A percentile compares a stretch with the other conserved stretches of the same genome.
These are phyloP conservation scores for Actinidia arguta DNA, from an alignment of 179 eudicot genomes.

Conservation along the genomic window DNA sequence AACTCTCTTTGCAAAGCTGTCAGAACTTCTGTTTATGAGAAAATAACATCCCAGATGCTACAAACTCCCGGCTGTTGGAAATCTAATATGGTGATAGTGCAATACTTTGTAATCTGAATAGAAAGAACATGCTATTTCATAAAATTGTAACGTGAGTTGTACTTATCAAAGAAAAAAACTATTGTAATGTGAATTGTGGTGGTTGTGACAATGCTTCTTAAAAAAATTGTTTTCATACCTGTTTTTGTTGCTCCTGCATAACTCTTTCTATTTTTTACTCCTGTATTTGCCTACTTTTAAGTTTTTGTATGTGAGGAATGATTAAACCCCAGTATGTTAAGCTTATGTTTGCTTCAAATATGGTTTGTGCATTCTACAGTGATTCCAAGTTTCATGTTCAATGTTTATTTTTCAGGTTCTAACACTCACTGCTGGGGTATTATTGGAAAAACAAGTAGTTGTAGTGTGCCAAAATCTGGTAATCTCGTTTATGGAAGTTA, in stretches of 20 bases:
- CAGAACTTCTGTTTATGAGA: not conserved
- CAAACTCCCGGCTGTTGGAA: not conserved
- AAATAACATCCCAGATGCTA: not conserved
- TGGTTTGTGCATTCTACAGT: not conserved
- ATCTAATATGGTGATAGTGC: not conserved
- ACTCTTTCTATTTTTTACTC: not conserved
- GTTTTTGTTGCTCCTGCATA: not conserved
- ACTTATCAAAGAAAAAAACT: too few species aligned
- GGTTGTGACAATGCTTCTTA: not conserved
- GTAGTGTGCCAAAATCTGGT: conserved; percentile 89
- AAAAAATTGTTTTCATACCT: not conserved
- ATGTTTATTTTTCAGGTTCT: conserved; percentile 66
- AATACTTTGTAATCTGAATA: too few species aligned
- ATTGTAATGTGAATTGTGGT: not conserved
- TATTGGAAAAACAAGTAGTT: conserved; percentile 91
- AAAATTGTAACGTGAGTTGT: too few species aligned
- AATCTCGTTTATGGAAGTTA: conserved; percentile 18
- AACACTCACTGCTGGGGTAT: conserved; percentile 77
- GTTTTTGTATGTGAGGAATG: not conserved
- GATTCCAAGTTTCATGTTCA: not conserved
- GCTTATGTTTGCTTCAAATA: not conserved
- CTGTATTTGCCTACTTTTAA: not conserved
- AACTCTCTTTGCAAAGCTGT: not conserved
- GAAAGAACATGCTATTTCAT: too few species aligned
- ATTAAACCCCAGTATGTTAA: not conserved